Base-by-base conservation (phyloP, 371 early-diverging fungal genomes). In the Mucor racemosus region DNA sequence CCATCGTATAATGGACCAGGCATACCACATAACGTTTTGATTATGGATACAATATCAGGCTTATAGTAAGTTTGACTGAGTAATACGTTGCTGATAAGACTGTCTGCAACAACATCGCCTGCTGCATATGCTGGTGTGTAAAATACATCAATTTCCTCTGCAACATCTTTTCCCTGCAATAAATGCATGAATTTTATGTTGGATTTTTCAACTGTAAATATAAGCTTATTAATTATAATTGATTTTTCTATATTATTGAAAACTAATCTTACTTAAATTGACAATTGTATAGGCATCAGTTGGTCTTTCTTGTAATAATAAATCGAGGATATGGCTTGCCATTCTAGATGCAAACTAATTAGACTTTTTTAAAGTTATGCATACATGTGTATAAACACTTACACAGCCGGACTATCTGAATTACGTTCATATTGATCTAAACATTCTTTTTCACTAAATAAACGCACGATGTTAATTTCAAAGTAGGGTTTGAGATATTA, bases 11-110 rank as follows among this genome's bases (percentile, higher is more conserved):
- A 41, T 14, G 77, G 78, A 0, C 85, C 84, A 17, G 74, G 74
- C 68, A 84, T 75, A 3, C 85, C 83, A 63, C 85, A 84, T 14
- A 82, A 75, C 14, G 82, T 66, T 41, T 82, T 84, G 58, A 84
- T 76, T 9, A 84, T 72, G n/a, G 82, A 78, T 26, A 82, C 58
- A 69, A 84, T 82, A 33, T 79, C 79, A 0, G 79, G 68, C 35
- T 84, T 82, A 19, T 81, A 79, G 54, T 82, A 84, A 0, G 81
- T 75, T 42, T 84, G 85, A 62, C 78, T 76, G 13, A 76, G 36
- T 7, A 84, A 70, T 0, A 84, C 77, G 42, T 82, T 79, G 57
- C 82, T 81, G 31, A 84, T 64, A 9, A 81, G 61, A n/a, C 73
- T 74, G 17, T 75, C 78, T 5, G 79, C 78, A 15, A 84, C 67